Base-by-base conservation (phyloP, 2,329 filamentous ascomycete genomes). In the Huntiella abstrusa region DNA sequence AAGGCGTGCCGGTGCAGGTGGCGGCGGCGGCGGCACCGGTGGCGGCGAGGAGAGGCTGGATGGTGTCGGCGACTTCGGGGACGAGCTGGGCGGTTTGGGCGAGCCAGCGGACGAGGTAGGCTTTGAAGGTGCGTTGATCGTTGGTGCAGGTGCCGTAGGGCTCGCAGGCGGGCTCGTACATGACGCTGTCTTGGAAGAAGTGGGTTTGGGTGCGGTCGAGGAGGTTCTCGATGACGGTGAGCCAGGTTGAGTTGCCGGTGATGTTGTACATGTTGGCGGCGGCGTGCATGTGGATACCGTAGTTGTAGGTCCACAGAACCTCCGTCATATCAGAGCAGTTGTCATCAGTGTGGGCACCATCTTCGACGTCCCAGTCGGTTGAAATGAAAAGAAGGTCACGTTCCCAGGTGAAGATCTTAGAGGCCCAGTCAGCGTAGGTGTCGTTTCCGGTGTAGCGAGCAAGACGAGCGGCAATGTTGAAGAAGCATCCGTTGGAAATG, bases 361-460 rank as follows among this genome's bases (percentile, higher is more conserved):
- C 79, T 53, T 63, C 71, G n/a, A 83, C 63, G 44, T 67, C 62
- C 56, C 64, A 76, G 10, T 70, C 59, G 5, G 56, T 51, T 38
- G 65, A 68, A 54, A 83, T 77, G 46, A 84, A 65, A 0, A 70
- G 68, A 7, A 70, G 62, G 0, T 57, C 54, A 7, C 58, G 55
- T 53, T 76, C 66, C 80, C 80, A 84, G 42, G 77, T 68, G 58
- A 77, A 94, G 7, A 79, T 65, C 54, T 67, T 77, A 49, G 73
- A 68, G 0, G 83, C 84, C 81, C 80, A 86, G 10, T 83, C 70
- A 6, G 73, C 68, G 57, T 93, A 93, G 0, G 82, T 91, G 46
- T 71, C 56, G 60, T 92, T 91, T 41, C 75, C 73, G 0, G 85
- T 92, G 62, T 83, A 91, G 10, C 78, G 69, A 0, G 81, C 80